These are phyloP conservation scores for Salvia splendens DNA, from an alignment of 257 asterid species.

Conservation along the genomic window DNA sequence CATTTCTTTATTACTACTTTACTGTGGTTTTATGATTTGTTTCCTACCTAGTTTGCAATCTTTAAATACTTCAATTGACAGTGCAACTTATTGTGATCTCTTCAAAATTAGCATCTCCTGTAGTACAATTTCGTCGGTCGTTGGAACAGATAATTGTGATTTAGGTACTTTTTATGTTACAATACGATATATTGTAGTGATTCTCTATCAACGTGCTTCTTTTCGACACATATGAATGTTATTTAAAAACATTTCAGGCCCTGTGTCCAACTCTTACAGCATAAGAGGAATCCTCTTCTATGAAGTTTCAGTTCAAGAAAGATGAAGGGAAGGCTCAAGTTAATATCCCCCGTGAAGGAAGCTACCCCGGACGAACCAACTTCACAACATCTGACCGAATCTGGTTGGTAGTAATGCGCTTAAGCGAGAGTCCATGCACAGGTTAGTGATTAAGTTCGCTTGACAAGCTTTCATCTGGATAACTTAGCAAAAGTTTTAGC, in stretches of 20 bases:
- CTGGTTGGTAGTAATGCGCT: constrained; percentile 64
- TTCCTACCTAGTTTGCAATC: constrained; percentile 35
- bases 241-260: constrained; percentile 40
- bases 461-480: constrained; percentile 18
- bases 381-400: constrained; percentile 61
- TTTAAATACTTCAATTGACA: constrained; percentile 51
- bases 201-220: background rate
- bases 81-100: constrained; percentile 62
- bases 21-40: constrained; percentile 14
- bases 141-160: constrained; percentile 59
- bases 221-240: no score
- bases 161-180: background rate
- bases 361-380: constrained; percentile 49
- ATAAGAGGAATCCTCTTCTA: constrained; percentile 46
- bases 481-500: constrained; percentile 6
- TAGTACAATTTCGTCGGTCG: constrained; percentile 65
- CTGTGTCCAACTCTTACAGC: constrained; percentile 51
- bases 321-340: constrained; percentile 49
- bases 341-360: constrained; percentile 47
- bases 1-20: constrained; percentile 13
- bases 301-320: constrained; percentile 47
- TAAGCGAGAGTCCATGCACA: constrained; percentile 77
- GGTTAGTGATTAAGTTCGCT: constrained; percentile 45
- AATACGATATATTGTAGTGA: background rate
- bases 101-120: constrained; percentile 63